Conservation (phyloP, 2,329 filamentous ascomycete genomes). For the Pseudogymnoascus sp. region DNA sequence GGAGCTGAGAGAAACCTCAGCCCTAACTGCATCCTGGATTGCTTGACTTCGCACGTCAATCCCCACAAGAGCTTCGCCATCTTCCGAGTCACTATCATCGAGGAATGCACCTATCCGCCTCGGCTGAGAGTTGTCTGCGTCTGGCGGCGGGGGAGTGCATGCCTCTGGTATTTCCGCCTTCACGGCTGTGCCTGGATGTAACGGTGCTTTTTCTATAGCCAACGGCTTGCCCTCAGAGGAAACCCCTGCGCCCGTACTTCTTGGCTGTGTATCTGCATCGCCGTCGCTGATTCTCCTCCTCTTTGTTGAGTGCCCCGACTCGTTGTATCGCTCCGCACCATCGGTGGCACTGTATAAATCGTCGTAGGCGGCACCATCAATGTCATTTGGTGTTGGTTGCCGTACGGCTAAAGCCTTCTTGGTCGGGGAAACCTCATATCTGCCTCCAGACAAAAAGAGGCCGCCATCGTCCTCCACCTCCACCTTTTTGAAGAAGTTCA, state of each 20-base stretch:
- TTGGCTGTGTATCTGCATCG: neutral
- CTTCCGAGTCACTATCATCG: slow-evolving; percentile 57
- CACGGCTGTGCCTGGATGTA: slow-evolving; percentile 19
- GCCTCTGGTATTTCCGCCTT: neutral
- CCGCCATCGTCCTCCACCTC: slow-evolving; percentile 43
- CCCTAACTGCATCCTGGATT: slow-evolving; percentile 13
- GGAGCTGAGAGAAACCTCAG: slow-evolving; percentile 15
- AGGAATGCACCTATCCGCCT: slow-evolving; percentile 53
- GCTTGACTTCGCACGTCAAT: slow-evolving; percentile 17
- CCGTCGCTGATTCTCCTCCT: slow-evolving; percentile 31
- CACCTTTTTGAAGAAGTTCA: slow-evolving; percentile 67
- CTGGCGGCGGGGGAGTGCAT: slow-evolving; percentile 17
- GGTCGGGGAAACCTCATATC: slow-evolving; percentile 23
- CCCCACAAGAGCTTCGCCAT: slow-evolving; percentile 23
- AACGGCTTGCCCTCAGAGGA: neutral
- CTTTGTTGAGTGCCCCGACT: slow-evolving; percentile 31
- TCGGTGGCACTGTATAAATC: slow-evolving; percentile 21
- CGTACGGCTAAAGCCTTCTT: slow-evolving; percentile 9
- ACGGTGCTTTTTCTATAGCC: slow-evolving; percentile 17
- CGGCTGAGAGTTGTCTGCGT: slow-evolving; percentile 23
- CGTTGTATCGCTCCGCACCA: slow-evolving; percentile 32
- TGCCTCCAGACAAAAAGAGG: slow-evolving; percentile 42
- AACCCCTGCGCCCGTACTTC: neutral
- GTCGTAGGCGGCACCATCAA: slow-evolving; percentile 17
- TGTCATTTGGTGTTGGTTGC: slow-evolving; percentile 12